These are phyloP conservation scores for Cadophora sp. DNA, from an alignment of 2,329 filamentous ascomycete species.

Conservation along the genomic window DNA sequence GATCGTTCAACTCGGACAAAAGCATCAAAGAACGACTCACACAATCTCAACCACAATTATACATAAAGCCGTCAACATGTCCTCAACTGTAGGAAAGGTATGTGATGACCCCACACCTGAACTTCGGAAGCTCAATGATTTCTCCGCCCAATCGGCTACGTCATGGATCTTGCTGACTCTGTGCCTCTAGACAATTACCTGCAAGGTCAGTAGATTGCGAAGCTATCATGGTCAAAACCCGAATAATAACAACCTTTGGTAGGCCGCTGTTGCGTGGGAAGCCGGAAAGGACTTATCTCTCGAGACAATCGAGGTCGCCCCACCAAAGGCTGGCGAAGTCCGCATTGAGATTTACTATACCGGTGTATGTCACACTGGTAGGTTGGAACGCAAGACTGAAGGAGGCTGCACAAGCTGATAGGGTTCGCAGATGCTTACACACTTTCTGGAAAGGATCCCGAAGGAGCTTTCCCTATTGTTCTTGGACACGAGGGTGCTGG, in stretches of 20 bases:
- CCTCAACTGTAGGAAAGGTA: slow-evolving; percentile 26
- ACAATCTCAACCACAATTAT: background rate
- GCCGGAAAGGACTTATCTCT: slow-evolving; percentile 87
- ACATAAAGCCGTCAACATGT: slow-evolving; percentile 16
- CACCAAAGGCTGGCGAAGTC: slow-evolving; percentile 91
- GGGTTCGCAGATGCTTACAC: slow-evolving; percentile 80
- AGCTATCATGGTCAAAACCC: background rate
- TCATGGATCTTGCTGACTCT: slow-evolving; percentile 22
- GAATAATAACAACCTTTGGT: slow-evolving; percentile 26
- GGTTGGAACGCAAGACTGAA: slow-evolving; percentile 31
- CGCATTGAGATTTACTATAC: slow-evolving; percentile 98
- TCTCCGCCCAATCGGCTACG: slow-evolving; percentile 9
- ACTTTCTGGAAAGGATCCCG: slow-evolving; percentile 93
- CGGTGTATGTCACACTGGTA: slow-evolving; percentile 97
- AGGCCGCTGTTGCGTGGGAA: slow-evolving; percentile 97
- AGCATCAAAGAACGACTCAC: slow-evolving; percentile 21
- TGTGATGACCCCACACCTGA: slow-evolving; percentile 13
- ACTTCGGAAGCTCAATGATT: background rate
- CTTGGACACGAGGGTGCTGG: slow-evolving; percentile 92
- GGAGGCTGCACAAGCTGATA: slow-evolving; percentile 24
- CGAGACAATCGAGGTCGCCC: slow-evolving; percentile 90
- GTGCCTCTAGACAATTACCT: slow-evolving; percentile 42
- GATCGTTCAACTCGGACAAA: background rate
- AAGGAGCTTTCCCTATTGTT: slow-evolving; percentile 90
- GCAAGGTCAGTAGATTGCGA: slow-evolving; percentile 40